Conservation (phyloP, 331 rosid genomes). For the Phaseolus coccineus region DNA sequence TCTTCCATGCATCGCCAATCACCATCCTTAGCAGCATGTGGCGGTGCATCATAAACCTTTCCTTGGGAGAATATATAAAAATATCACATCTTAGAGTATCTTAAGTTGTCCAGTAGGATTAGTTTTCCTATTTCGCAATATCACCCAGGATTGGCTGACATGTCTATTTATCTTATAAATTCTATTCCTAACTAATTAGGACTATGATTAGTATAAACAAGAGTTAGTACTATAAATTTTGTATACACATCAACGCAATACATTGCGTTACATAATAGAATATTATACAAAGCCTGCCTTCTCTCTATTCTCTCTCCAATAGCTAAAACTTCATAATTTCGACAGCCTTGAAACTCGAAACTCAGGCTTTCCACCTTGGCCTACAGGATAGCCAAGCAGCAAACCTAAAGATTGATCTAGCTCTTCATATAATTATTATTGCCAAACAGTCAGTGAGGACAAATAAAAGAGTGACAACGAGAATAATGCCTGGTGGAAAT, state of each 20-base stretch:
- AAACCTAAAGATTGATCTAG: slow-evolving; percentile 6
- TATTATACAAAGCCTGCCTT: neutral
- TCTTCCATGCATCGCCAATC: too few relatives aligned
- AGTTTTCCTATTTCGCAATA: neutral
- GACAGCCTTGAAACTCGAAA: slow-evolving; percentile 17
- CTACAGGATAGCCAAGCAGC: slow-evolving; percentile 13
- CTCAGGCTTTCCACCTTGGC: neutral
- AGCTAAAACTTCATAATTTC: neutral
- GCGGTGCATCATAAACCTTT: too few relatives aligned
- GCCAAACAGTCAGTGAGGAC: neutral
- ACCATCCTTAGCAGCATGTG: too few relatives aligned
- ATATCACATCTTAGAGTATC: neutral
- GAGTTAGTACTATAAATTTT: neutral
- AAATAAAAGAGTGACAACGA: slow-evolving; percentile 1
- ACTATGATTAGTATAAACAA: neutral
- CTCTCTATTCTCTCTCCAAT: neutral
- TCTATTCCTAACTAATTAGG: neutral
- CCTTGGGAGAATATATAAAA: neutral
- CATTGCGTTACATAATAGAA: too few relatives aligned
- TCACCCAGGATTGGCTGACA: neutral
- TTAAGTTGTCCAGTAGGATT: neutral
- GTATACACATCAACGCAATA: neutral
- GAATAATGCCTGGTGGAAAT: neutral
- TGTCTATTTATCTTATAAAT: neutral
- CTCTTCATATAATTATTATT: slow-evolving; percentile 9